Evolutionary conservation across 2,329 filamentous ascomycete species (phyloP).

Genomic region (Penicillium frequentans): DNA sequence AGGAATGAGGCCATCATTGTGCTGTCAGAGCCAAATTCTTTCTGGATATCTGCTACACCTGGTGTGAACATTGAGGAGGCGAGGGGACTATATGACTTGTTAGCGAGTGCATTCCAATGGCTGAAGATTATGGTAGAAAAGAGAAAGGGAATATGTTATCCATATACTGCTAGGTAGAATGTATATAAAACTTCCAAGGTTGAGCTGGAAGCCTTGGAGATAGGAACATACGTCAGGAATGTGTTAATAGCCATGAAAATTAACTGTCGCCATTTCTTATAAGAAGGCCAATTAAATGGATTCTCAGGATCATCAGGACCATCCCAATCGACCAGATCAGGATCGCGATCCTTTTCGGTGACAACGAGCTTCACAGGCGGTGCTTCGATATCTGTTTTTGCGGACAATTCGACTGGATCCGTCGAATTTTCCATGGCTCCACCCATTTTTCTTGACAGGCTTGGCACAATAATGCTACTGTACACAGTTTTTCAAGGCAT

Average conservation of each 20-base stretch:
- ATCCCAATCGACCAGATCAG: conserved; percentile 17
- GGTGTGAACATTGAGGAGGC: conserved; percentile 50
- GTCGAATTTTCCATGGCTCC: background rate
- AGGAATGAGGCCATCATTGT: conserved; percentile 53
- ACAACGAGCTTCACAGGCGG: background rate
- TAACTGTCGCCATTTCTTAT: conserved; percentile 24
- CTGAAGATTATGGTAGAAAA: background rate
- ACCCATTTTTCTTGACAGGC: background rate
- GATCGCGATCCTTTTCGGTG: background rate
- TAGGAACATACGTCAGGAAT: conserved; percentile 22
- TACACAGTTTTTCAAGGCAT: background rate
- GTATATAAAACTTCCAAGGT: background rate
- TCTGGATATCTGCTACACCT: conserved; percentile 41
- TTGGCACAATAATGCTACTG: background rate
- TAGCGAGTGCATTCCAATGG: too few species aligned
- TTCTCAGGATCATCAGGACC: conserved; percentile 33
- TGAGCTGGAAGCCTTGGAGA: background rate
- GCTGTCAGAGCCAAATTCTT: conserved; percentile 49
- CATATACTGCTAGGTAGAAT: background rate
- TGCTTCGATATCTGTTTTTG: conserved; percentile 1
- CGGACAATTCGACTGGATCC: background rate
- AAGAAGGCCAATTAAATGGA: conserved; percentile 32
- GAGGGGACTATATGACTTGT: conserved; percentile 23
- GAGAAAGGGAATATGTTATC: background rate
- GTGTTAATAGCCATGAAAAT: conserved; percentile 24